Percentiles rank a stretch among this genome's conserved stretches.
Conservation (phyloP, 495 filamentous ascomycete genomes). For the Aspergillus cavernicola region DNA sequence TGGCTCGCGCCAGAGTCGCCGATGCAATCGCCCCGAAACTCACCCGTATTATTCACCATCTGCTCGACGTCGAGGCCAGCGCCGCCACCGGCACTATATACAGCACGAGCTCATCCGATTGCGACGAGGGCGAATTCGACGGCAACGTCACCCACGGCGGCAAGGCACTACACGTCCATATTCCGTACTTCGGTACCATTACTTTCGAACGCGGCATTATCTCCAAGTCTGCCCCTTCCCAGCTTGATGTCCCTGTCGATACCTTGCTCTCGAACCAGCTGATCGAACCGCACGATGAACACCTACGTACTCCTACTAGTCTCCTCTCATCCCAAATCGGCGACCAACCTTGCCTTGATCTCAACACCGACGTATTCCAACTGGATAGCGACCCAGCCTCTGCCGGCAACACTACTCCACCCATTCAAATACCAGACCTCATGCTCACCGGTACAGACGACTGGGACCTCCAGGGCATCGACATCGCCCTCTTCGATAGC, state of each 20-base stretch:
- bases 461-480: slow-evolving; percentile 26
- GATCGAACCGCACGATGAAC: no score
- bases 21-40: slow-evolving; percentile 29
- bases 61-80: slow-evolving; percentile 24
- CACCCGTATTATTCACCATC: slow-evolving; percentile 32
- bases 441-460: slow-evolving; percentile 10
- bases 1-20: slow-evolving; percentile 8
- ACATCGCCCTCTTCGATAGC: slow-evolving; percentile 31
- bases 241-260: not conserved
- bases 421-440: not conserved
- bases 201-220: slow-evolving; percentile 18
- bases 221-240: not conserved
- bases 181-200: slow-evolving; percentile 42
- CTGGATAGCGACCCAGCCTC: no score
- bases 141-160: slow-evolving; percentile 9
- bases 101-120: slow-evolving; percentile 16
- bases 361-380: no score
- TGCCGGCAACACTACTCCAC: no score
- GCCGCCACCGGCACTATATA: slow-evolving; percentile 21
- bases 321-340: no score
- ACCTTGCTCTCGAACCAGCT: not conserved
- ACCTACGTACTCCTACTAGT: no score
- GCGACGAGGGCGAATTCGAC: slow-evolving; percentile 11
- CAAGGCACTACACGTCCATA: slow-evolving; percentile 22
- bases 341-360: no score